Conservation (phyloP, 2,329 filamentous ascomycete genomes). For the Nothopassalora personata region DNA sequence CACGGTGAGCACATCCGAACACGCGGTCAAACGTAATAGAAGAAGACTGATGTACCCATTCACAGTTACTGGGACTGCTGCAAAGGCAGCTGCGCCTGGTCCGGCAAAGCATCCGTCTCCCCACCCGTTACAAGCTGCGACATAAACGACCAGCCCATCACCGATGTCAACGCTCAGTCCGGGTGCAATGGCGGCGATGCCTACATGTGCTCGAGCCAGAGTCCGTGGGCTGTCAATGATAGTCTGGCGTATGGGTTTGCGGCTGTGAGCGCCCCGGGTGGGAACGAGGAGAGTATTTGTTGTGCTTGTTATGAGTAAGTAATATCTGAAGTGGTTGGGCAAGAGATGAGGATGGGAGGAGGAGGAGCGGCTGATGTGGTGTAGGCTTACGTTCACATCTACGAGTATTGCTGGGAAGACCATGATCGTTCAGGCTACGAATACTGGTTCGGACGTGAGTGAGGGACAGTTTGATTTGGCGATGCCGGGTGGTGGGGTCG, state of each 20-base stretch:
- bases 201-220: conserved; percentile 58
- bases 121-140: conserved; percentile 52
- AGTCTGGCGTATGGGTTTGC: conserved; percentile 60
- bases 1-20: conserved; percentile 20
- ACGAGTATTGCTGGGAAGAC: conserved; percentile 54
- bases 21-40: too few species aligned
- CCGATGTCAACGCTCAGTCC: conserved; percentile 43
- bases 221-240: conserved; percentile 57
- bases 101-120: conserved; percentile 50
- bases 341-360: background rate
- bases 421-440: conserved; percentile 61
- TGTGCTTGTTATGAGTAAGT: conserved; percentile 56
- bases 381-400: conserved; percentile 51
- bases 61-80: conserved; percentile 53
- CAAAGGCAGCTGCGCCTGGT: conserved; percentile 62
- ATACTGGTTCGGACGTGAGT: conserved; percentile 55
- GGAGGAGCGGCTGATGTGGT: background rate
- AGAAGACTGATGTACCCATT: background rate
- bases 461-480: conserved; percentile 56
- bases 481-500: conserved; percentile 50
- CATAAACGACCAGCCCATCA: conserved; percentile 51
- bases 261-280: conserved; percentile 48
- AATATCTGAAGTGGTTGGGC: too few species aligned
- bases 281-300: conserved; percentile 58
- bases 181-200: conserved; percentile 56